phyloP scores from a whole-genome alignment of 2,329 filamentous ascomycete species.

The Aspergillus eucalypticola region DNA sequence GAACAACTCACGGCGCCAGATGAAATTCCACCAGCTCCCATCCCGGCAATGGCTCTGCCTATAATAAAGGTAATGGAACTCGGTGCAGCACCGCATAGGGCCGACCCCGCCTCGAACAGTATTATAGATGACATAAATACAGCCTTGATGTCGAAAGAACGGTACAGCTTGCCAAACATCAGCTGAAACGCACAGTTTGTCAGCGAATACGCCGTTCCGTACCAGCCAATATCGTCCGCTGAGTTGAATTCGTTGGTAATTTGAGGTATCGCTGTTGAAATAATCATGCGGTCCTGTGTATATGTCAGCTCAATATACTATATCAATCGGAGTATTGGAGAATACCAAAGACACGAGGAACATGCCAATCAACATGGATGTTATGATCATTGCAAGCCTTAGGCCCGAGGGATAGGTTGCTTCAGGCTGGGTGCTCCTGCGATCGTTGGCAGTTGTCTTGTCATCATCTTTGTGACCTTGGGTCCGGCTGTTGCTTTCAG shows the following conservation, averaged over 20 bases:
- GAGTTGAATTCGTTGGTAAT: constrained; percentile 28
- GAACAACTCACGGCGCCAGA: constrained; percentile 27
- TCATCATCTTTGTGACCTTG: neutral
- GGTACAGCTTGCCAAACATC: constrained; percentile 39
- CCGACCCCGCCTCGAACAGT: constrained; percentile 43
- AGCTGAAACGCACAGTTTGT: constrained; percentile 37
- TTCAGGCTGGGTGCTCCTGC: neutral
- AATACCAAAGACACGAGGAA: neutral
- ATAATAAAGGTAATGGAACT: constrained; percentile 37
- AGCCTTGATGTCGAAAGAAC: constrained; percentile 38
- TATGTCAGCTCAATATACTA: neutral
- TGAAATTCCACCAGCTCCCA: constrained; percentile 40
- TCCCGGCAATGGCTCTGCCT: constrained; percentile 39
- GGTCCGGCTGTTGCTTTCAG: no score
- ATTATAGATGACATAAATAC: constrained; percentile 36
- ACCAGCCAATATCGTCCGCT: constrained; percentile 10
- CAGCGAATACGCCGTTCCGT: constrained; percentile 11
- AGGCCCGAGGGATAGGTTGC: neutral
- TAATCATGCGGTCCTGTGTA: constrained; percentile 45
- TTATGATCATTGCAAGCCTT: neutral
- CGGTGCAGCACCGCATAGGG: constrained; percentile 39
- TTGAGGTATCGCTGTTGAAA: constrained; percentile 33
- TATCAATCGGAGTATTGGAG: neutral
- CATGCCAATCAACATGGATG: neutral
- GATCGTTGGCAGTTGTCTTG: neutral